These are phyloP conservation scores for Clitopilus hobsonii DNA, from an alignment of 768 basidiomycete species.

Conservation along the genomic window DNA sequence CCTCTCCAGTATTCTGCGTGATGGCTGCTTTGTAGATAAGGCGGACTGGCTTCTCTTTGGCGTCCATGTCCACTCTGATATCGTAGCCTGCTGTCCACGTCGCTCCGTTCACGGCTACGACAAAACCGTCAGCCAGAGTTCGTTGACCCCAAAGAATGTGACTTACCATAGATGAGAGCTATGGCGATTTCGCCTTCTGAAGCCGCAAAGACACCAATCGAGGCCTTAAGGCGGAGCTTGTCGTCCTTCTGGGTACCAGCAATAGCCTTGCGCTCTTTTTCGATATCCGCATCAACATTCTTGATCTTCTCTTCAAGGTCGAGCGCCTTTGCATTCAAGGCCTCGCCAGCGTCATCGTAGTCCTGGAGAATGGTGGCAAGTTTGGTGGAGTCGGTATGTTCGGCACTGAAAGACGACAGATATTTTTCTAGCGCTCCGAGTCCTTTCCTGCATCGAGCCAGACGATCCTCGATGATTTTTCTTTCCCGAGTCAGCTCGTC, in stretches of 20 bases:
- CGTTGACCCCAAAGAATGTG: background rate
- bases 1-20: slow-evolving; percentile 39
- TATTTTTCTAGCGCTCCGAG: slow-evolving; percentile 20
- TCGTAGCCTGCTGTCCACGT: slow-evolving; percentile 38
- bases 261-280: slow-evolving; percentile 12
- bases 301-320: slow-evolving; percentile 15
- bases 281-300: slow-evolving; percentile 13
- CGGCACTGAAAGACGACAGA: slow-evolving; percentile 19
- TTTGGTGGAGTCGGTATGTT: slow-evolving; percentile 16
- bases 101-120: slow-evolving; percentile 28
- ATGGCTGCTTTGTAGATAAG: slow-evolving; percentile 37
- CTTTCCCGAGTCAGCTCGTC: slow-evolving; percentile 13
- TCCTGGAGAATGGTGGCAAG: slow-evolving; percentile 13
- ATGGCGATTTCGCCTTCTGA: slow-evolving; percentile 22
- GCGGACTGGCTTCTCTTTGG: slow-evolving; percentile 29
- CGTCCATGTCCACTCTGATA: slow-evolving; percentile 36
- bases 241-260: slow-evolving; percentile 8
- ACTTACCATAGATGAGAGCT: slow-evolving; percentile 25
- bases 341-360: slow-evolving; percentile 18
- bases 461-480: slow-evolving; percentile 13
- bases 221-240: slow-evolving; percentile 11
- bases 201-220: slow-evolving; percentile 22
- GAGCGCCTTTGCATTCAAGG: slow-evolving; percentile 19
- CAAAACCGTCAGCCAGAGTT: background rate
- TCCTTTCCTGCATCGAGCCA: slow-evolving; percentile 17